Base-by-base conservation (phyloP, 2,329 filamentous ascomycete genomes). In the Colletotrichum sp. region DNA sequence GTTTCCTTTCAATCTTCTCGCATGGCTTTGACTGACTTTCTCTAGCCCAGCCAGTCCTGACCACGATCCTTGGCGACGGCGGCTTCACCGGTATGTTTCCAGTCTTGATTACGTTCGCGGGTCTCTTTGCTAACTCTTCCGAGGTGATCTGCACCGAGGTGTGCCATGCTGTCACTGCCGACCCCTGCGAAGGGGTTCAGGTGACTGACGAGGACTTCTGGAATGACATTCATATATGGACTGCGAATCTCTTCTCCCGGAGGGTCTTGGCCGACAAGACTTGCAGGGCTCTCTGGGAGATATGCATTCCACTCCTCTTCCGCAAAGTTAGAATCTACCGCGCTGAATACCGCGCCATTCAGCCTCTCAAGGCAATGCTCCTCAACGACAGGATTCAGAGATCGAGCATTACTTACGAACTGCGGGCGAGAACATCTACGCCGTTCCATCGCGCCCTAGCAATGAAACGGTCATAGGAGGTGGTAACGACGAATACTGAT, bases 11-110 rank as follows among this genome's bases (percentile, higher is more conserved):
- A 39, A 39, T 39, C 36, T 1, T 1, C 36, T 18, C 0, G 36
- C 36, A 39, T 39, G 36, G 36, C 36, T 2, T 16, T 39, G 15
- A 5, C 36, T 39, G 36, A 39, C 15, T 39, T 39, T 13, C 0
- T 21, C n/a, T 21, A 21, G n/a, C 9, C 0, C 39, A 7, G 18
- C n/a, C 44, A 12, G 44, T 49, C 3, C 18, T 8, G 0, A 49
- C 44, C 0, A 5, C 44, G 0, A n/a, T 49, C 6, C 3, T 49
- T n/a, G 44, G 44, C 44, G 10, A 21, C 0, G 12, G 0, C n/a
- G 10, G n/a, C 44, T 49, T 49, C 44, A 49, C 44, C n/a, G 44
- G n/a, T 49, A 21, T 49, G 44, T 13, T 49, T 21, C 4, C 44
- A 49, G 44, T 1, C 9, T 21, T 21, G 0, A 21, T 13, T n/a